A percentile compares a stretch with the other conserved stretches of the same genome.
Conservation (phyloP, 306 rosid species). For the Cicer chorassanicum region DNA sequence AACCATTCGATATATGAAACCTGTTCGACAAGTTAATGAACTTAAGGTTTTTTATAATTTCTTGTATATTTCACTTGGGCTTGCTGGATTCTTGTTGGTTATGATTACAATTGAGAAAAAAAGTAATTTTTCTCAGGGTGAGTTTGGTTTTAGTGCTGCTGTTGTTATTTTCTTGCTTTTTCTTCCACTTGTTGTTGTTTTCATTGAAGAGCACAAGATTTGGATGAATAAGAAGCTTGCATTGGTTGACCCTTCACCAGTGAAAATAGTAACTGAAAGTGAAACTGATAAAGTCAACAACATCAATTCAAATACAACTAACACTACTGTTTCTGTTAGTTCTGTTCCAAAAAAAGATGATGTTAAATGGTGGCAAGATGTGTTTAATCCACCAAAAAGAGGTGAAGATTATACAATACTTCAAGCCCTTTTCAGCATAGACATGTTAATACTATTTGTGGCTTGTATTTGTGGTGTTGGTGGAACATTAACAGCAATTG, state of each 20-base stretch:
- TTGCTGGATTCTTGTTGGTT: conserved; percentile 65
- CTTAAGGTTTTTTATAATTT: conserved; percentile 64
- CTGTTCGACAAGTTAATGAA: conserved; percentile 51
- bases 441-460: conserved; percentile 58
- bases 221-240: conserved; percentile 46
- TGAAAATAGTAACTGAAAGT: conserved; percentile 42
- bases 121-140: conserved; percentile 44
- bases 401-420: conserved; percentile 75
- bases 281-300: neutral
- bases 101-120: conserved; percentile 58
- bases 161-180: conserved; percentile 56
- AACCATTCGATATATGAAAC: conserved; percentile 56
- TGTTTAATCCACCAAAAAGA: conserved; percentile 58
- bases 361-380: conserved; percentile 51
- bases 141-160: conserved; percentile 57
- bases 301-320: too few relatives aligned
- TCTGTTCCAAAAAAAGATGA: conserved; percentile 23
- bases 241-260: conserved; percentile 32
- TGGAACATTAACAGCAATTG: conserved; percentile 62
- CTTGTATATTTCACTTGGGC: conserved; percentile 66
- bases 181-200: conserved; percentile 61
- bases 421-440: conserved; percentile 67
- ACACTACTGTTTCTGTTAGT: neutral
- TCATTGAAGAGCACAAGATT: conserved; percentile 51
- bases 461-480: conserved; percentile 65